Evolutionary conservation across 768 basidiomycete genomes (phyloP).

Genomic region (Leucocoprinus birnbaumii): DNA sequence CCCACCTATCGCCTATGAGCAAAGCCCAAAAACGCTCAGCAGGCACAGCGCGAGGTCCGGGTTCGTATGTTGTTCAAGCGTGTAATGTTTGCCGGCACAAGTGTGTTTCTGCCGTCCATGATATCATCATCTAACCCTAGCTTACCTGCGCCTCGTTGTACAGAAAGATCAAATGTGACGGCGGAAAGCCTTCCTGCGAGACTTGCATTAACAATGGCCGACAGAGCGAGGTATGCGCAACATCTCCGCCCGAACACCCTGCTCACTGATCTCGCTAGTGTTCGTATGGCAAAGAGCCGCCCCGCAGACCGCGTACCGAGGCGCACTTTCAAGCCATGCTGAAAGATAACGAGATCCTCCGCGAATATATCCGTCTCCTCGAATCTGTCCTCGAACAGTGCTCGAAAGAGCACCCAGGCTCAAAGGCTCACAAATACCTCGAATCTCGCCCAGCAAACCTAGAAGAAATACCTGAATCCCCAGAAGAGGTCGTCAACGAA

Average conservation of each 20-base stretch:
- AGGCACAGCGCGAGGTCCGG: constrained; percentile 27
- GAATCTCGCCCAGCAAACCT: constrained; percentile 27
- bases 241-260: background rate
- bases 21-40: constrained; percentile 1
- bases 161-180: constrained; percentile 48
- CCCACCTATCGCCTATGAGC: background rate
- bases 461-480: constrained; percentile 13
- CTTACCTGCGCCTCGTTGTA: background rate
- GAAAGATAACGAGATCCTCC: constrained; percentile 35
- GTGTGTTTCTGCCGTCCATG: constrained; percentile 22
- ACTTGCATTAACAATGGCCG: constrained; percentile 36
- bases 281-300: constrained; percentile 38
- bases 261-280: constrained; percentile 26
- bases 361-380: constrained; percentile 36
- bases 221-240: constrained; percentile 31
- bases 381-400: constrained; percentile 42
- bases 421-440: constrained; percentile 24
- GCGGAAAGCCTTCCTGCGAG: constrained; percentile 38
- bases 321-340: constrained; percentile 43
- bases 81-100: constrained; percentile 36
- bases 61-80: constrained; percentile 33
- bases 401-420: constrained; percentile 32
- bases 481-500: constrained; percentile 19
- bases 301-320: constrained; percentile 40
- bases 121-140: background rate